phyloP scores from a whole-genome alignment of 805 yeast species.

The Suhomyces emberorum region DNA sequence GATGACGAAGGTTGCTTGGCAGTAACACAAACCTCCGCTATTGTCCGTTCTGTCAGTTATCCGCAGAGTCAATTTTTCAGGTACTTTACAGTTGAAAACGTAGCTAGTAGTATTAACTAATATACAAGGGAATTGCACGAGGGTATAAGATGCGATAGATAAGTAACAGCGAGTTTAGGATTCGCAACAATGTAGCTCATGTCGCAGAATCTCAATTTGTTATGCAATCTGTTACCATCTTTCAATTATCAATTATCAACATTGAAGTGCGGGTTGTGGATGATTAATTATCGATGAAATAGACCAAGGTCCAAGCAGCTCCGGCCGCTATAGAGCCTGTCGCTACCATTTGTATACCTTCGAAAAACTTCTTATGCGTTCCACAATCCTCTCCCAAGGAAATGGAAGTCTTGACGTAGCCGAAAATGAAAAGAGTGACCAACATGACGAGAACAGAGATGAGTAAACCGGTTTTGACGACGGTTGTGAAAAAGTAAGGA shows the following conservation, averaged over 20 bases:
- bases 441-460: slow-evolving; percentile 78
- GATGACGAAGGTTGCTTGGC: too few relatives aligned
- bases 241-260: too few relatives aligned
- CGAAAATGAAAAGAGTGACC: slow-evolving; percentile 82
- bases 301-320: slow-evolving; percentile 91
- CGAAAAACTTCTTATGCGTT: slow-evolving; percentile 55
- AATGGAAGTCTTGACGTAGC: slow-evolving; percentile 77
- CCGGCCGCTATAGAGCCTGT: slow-evolving; percentile 98
- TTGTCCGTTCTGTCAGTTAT: too few relatives aligned
- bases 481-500: slow-evolving; percentile 80
- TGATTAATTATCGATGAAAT: slow-evolving; percentile 51
- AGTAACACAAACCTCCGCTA: too few relatives aligned
- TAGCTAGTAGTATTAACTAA: slow-evolving; percentile 1
- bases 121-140: background rate
- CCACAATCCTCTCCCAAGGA: slow-evolving; percentile 80
- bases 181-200: background rate
- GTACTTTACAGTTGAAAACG: too few relatives aligned
- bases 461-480: slow-evolving; percentile 75
- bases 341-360: slow-evolving; percentile 89
- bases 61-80: too few relatives aligned
- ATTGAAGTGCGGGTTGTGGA: too few relatives aligned
- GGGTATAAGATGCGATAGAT: background rate
- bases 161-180: background rate
- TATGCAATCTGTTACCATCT: too few relatives aligned
- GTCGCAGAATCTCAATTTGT: background rate